These are phyloP conservation scores for Geosmithia morbida DNA, from an alignment of 2,329 filamentous ascomycete genomes.

Conservation along the genomic window DNA sequence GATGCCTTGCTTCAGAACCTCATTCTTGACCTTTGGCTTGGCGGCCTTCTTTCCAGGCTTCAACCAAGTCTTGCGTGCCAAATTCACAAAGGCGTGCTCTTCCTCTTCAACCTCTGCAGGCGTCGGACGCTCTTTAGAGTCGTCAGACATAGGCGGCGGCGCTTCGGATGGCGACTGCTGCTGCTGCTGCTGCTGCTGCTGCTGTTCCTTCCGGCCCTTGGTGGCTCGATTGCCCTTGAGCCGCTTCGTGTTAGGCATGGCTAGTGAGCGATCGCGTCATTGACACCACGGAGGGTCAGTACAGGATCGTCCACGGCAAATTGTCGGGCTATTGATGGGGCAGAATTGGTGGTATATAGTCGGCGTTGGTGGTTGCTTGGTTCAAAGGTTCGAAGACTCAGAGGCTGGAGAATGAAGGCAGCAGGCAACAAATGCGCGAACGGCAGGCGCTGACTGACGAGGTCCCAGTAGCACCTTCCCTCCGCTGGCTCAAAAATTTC, in stretches of 20 bases:
- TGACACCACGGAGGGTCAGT: background rate
- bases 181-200: background rate
- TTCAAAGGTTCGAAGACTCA: too few relatives aligned
- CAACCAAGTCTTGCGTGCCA: conserved; percentile 80
- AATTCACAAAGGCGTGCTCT: conserved; percentile 56
- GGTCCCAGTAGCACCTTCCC: background rate
- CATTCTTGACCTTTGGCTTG: conserved; percentile 64
- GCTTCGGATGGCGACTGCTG: conserved; percentile 7
- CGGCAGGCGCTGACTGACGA: background rate
- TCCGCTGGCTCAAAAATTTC: conserved; percentile 1
- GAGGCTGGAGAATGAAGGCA: background rate
- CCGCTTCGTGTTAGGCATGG: conserved; percentile 44
- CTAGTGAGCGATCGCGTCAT: background rate
- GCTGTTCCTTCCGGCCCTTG: conserved; percentile 13
- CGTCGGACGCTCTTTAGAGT: conserved; percentile 25
- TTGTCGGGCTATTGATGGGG: background rate
- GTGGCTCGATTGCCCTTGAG: conserved; percentile 36
- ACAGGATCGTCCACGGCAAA: background rate
- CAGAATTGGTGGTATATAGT: background rate
- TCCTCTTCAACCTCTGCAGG: conserved; percentile 58
- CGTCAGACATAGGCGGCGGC: conserved; percentile 19
- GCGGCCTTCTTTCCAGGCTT: conserved; percentile 43
- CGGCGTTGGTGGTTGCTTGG: background rate
- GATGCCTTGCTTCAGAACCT: conserved; percentile 73
- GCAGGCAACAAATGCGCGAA: background rate